Conservation (phyloP, 352 stramenopile species). For the Globisporangium paroecandrum region DNA sequence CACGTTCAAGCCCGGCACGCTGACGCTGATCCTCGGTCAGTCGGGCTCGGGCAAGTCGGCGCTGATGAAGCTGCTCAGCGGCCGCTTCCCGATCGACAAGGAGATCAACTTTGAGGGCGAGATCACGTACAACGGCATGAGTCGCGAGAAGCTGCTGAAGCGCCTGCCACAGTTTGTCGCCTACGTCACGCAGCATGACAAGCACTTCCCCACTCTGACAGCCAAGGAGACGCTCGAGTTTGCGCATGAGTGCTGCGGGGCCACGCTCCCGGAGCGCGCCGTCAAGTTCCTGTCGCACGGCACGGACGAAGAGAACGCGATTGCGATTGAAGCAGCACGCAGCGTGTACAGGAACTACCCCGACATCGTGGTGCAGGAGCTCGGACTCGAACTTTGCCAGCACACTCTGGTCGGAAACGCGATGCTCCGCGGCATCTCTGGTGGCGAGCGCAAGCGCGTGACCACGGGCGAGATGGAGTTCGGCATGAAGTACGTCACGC, state of each 20-base stretch:
- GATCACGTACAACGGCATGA: constrained; percentile 52
- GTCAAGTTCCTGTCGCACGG: constrained; percentile 34
- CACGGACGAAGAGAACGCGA: constrained; percentile 39
- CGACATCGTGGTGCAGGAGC: constrained; percentile 45
- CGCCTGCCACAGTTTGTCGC: constrained; percentile 43
- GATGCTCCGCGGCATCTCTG: constrained; percentile 55
- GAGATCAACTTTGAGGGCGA: constrained; percentile 36
- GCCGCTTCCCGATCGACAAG: constrained; percentile 45
- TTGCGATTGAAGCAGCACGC: constrained; percentile 29
- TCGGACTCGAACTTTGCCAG: constrained; percentile 53
- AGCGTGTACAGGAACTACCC: constrained; percentile 47
- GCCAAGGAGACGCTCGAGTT: constrained; percentile 55
- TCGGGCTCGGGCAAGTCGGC: constrained; percentile 50
- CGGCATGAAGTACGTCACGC: constrained; percentile 62
- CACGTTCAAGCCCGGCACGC: constrained; percentile 44
- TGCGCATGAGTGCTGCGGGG: constrained; percentile 51
- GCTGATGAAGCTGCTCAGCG: constrained; percentile 55
- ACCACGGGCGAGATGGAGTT: constrained; percentile 74
- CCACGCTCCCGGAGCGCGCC: constrained; percentile 25
- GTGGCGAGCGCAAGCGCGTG: constrained; percentile 62
- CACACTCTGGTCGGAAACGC: constrained; percentile 62
- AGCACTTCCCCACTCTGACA: constrained; percentile 48
- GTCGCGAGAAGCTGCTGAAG: constrained; percentile 27
- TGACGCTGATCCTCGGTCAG: constrained; percentile 59
- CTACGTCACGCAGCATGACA: constrained; percentile 51